Base-by-base conservation (phyloP, 495 filamentous ascomycete species). In the Haplographium delicatum region DNA sequence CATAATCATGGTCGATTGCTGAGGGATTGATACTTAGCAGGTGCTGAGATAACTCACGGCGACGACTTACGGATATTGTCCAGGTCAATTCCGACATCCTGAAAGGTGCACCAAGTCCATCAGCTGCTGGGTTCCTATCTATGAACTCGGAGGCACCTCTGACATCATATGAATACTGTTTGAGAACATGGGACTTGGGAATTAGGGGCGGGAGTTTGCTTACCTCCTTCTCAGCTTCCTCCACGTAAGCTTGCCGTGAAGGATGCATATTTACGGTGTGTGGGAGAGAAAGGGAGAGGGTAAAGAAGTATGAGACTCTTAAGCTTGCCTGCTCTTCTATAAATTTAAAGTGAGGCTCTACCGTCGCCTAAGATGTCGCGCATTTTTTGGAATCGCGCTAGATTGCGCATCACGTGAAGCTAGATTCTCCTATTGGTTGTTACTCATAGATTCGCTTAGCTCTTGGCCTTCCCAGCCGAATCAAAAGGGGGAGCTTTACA, bases 171-270 rank as follows among this genome's bases (percentile, higher is more conserved):
- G 61, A 66, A 59, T 57, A 64, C 55, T 51, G 42, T 56, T 53
- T 50, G 49, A 44, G 50, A 54, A 48, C 41, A 56, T 38, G 46
- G 41, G 16, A 50, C 22, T 25, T 44, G 27, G 42, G 7, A 7
- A 44, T 20, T n/a, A 30, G 56, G 30, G 46, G 54, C 47, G 47
- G 50, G 46, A 28, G 53, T 8, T 23, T 35, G 56, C 83, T 78
- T 79, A 89, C 87, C 73, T 86, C 80, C 18, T 72, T 55, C 19
- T 77, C 73, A 8, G 69, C 82, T 59, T 96, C 93, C 74, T 96
- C 93, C 54, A 96, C 89, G 69, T 95, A 96, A n/a, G 93, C 91
- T 65, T 91, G 86, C 57, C 93, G 77, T 58, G 93, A 78, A 31
- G 93, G 93, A 72, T 96, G 93, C 74, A 96, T 90, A 9, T 4